Evolutionary conservation across 2,329 filamentous ascomycete species (phyloP).

Genomic region (Scedosporium aurantiacum): DNA sequence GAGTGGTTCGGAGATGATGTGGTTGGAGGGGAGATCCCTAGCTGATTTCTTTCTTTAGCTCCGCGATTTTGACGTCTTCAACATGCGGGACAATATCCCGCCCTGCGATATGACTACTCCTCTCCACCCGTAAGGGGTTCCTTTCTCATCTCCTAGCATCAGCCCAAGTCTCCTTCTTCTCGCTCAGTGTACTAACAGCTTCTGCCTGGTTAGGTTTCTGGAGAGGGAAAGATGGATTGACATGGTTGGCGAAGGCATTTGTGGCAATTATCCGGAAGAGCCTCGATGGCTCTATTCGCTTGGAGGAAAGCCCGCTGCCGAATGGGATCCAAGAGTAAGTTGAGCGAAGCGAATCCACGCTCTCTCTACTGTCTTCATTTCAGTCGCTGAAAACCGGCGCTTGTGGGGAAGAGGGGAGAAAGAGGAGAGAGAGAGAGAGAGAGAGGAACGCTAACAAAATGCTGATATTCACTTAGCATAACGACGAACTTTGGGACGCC

Average conservation of each 20-base stretch:
- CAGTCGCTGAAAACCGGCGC: slow-evolving; percentile 1
- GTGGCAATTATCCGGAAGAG: neutral
- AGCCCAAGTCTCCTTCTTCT: neutral
- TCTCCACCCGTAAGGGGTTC: slow-evolving; percentile 14
- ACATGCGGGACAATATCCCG: slow-evolving; percentile 8
- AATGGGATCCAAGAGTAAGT: slow-evolving; percentile 16
- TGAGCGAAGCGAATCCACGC: neutral
- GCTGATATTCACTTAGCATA: slow-evolving; percentile 6
- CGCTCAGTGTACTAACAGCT: neutral
- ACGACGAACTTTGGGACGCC: slow-evolving; percentile 18
- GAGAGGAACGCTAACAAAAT: too few relatives aligned
- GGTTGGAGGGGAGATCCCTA: neutral
- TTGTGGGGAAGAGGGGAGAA: too few relatives aligned
- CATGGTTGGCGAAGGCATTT: neutral
- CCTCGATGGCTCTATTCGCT: slow-evolving; percentile 12
- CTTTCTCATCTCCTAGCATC: neutral
- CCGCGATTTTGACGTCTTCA: slow-evolving; percentile 14
- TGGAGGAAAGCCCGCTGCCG: slow-evolving; percentile 11
- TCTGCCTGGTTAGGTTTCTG: slow-evolving; percentile 4
- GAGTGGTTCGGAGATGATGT: too few relatives aligned
- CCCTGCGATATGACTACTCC: slow-evolving; percentile 11
- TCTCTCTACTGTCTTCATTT: too few relatives aligned
- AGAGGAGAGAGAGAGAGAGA: too few relatives aligned
- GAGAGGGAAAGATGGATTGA: slow-evolving; percentile 6
- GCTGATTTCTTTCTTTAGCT: slow-evolving; percentile 12